phyloP scores from a whole-genome alignment of 2,329 filamentous ascomycete species.

The Pyricularia grisea region DNA sequence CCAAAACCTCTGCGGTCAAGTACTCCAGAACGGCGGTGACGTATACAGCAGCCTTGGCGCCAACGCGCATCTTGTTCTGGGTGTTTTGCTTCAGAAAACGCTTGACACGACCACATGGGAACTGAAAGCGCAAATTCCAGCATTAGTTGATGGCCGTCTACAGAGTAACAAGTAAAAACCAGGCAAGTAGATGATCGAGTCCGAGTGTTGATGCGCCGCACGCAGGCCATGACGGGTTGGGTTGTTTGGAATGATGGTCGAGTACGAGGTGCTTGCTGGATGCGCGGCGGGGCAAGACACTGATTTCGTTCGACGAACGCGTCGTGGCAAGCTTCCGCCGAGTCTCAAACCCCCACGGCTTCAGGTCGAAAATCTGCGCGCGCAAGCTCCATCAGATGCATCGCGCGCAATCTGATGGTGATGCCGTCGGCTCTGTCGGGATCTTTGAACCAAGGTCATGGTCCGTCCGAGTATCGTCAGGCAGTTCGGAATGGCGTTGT shows the following conservation, averaged over 20 bases:
- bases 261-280: neutral
- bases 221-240: neutral
- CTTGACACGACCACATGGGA: conserved; percentile 99
- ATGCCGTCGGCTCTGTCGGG: neutral
- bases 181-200: neutral
- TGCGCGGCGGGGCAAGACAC: neutral
- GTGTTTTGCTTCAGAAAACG: conserved; percentile 99
- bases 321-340: neutral
- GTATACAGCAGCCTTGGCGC: conserved; percentile 96
- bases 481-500: neutral
- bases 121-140: conserved; percentile 43
- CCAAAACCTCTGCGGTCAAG: conserved; percentile 95
- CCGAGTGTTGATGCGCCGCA: neutral
- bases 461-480: neutral
- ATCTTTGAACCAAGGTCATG: neutral
- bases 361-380: neutral
- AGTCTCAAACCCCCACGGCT: neutral
- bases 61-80: conserved; percentile 99
- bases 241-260: neutral
- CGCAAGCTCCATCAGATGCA: neutral
- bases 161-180: neutral
- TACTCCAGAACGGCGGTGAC: conserved; percentile 97
- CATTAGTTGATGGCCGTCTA: neutral
- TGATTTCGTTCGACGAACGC: neutral
- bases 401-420: neutral